Conservation (phyloP, 2,329 filamentous ascomycete genomes). For the Lachnellula hyalina region DNA sequence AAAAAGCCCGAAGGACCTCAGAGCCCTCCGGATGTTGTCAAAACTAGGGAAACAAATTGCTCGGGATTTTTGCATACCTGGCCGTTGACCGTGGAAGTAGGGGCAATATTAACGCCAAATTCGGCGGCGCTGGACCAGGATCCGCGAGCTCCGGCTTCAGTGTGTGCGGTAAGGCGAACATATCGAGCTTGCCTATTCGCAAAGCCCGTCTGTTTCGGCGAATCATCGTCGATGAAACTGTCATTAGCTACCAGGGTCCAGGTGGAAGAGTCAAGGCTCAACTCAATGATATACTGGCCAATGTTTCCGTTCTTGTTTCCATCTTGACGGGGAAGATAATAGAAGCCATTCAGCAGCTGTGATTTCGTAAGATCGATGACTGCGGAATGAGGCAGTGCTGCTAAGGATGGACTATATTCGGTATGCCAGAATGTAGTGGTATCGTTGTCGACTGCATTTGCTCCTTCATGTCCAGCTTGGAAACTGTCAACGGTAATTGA, state of each 20-base stretch:
- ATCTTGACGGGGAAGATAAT: constrained; percentile 32
- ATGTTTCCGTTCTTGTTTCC: constrained; percentile 32
- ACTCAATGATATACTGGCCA: constrained; percentile 29
- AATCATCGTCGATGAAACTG: constrained; percentile 16
- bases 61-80: neutral
- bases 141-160: constrained; percentile 17
- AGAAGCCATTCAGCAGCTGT: constrained; percentile 30
- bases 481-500: constrained; percentile 2
- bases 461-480: neutral
- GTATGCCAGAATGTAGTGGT: constrained; percentile 32
- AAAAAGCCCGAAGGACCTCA: too few relatives aligned
- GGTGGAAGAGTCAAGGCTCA: constrained; percentile 13
- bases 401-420: constrained; percentile 21
- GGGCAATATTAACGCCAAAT: constrained; percentile 2
- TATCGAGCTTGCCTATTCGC: constrained; percentile 7
- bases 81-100: constrained; percentile 2
- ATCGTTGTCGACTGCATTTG: constrained; percentile 31
- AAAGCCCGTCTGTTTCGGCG: constrained; percentile 8
- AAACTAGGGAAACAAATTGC: too few relatives aligned
- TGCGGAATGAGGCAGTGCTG: constrained; percentile 29
- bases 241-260: constrained; percentile 28
- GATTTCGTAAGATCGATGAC: constrained; percentile 31
- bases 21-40: too few relatives aligned
- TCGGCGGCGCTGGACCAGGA: constrained; percentile 13
- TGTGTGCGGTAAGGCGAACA: constrained; percentile 11